phyloP scores from a whole-genome alignment of 345 rosid genomes.

The Eutrema heterophyllum region DNA sequence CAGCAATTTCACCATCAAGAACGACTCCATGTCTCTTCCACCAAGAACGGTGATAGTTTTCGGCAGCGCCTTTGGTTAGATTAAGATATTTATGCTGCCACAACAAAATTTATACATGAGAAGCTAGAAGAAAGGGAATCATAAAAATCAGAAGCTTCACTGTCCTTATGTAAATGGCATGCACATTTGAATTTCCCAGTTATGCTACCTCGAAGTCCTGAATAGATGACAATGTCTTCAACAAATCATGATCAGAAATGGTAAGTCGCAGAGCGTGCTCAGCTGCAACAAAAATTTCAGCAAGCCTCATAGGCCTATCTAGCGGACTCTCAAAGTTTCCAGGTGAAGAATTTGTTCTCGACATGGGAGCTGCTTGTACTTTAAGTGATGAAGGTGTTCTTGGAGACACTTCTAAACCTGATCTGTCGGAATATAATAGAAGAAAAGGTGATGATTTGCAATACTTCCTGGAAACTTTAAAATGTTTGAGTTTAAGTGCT shows the following conservation, averaged over 20 bases:
- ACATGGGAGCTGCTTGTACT: constrained; percentile 44
- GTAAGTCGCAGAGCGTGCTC: constrained; percentile 74
- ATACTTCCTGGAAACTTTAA: neutral
- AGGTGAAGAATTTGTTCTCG: constrained; percentile 77
- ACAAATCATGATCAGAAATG: constrained; percentile 65
- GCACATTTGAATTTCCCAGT: neutral
- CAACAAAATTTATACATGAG: constrained; percentile 22
- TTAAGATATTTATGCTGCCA: constrained; percentile 84
- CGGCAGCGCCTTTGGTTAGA: constrained; percentile 95
- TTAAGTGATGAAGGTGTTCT: constrained; percentile 46
- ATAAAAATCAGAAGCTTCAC: neutral
- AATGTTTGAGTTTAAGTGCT: neutral
- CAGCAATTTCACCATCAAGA: constrained; percentile 97
- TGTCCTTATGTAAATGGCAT: constrained; percentile 3
- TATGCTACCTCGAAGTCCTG: constrained; percentile 80
- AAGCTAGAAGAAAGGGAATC: neutral
- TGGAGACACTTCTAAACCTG: constrained; percentile 51
- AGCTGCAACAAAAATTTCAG: constrained; percentile 93
- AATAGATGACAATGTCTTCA: constrained; percentile 69
- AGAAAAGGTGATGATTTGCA: constrained; percentile 14
- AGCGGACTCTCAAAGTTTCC: constrained; percentile 76
- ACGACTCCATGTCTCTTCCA: constrained; percentile 99
- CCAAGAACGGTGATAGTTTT: constrained; percentile 93
- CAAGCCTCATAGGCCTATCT: constrained; percentile 93
- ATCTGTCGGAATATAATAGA: constrained; percentile 49